Evolutionary conservation across 164 flowering plant genomes (phyloP).

Genomic region (Stephania japonica): DNA sequence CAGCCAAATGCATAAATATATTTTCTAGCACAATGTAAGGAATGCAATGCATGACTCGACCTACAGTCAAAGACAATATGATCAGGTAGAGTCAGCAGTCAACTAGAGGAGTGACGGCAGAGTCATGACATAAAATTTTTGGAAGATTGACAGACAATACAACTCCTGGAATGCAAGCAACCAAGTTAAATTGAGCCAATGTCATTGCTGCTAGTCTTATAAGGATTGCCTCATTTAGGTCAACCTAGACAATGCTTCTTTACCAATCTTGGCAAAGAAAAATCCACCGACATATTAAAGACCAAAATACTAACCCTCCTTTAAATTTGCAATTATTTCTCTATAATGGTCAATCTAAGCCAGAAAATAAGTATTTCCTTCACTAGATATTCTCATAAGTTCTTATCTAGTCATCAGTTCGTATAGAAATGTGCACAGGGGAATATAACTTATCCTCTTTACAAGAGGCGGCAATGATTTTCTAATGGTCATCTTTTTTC

Average conservation of each 20-base stretch:
- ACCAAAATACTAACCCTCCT: not conserved
- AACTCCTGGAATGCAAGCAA: not conserved
- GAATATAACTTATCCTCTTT: not conserved
- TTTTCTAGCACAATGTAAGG: not conserved
- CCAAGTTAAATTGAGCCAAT: not conserved
- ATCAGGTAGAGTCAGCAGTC: too few relatives aligned
- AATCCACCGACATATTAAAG: not conserved
- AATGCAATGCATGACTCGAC: too few relatives aligned
- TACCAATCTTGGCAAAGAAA: not conserved
- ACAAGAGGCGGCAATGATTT: not conserved
- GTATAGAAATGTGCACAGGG: too few relatives aligned
- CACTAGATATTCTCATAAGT: too few relatives aligned
- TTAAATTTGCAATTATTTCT: not conserved
- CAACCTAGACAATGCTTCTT: not conserved
- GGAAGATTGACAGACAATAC: not conserved
- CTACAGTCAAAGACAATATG: too few relatives aligned
- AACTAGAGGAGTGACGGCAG: too few relatives aligned
- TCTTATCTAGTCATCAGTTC: too few relatives aligned
- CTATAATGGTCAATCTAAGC: not conserved
- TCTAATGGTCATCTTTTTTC: not conserved
- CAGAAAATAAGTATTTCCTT: not conserved
- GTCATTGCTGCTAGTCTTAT: not conserved
- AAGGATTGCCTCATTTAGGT: not conserved
- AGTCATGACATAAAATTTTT: not conserved
- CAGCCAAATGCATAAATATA: not conserved